These are phyloP conservation scores for Penicillium samsonianum DNA, from an alignment of 495 filamentous ascomycete species.

Conservation along the genomic window DNA sequence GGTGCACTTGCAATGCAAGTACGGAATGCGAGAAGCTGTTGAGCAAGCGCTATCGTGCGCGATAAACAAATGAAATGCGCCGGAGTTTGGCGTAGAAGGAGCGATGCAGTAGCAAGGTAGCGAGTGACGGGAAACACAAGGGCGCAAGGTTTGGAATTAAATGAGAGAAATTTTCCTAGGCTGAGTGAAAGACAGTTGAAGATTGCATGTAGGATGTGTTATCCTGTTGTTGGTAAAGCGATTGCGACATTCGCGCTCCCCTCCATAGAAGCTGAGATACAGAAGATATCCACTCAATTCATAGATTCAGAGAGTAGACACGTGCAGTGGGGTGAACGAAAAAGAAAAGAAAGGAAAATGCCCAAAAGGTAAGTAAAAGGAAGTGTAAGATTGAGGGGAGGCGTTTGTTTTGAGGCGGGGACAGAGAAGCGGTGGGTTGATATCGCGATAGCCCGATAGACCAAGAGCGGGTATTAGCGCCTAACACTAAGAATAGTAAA, in stretches of 20 bases:
- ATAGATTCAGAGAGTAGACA: constrained; percentile 9
- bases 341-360: constrained; percentile 5
- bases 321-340: background rate
- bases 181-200: constrained; percentile 15
- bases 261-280: constrained; percentile 23
- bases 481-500: constrained; percentile 11
- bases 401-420: constrained; percentile 31
- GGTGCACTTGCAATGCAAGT: constrained; percentile 19
- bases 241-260: constrained; percentile 21
- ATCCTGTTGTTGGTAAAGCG: constrained; percentile 12
- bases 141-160: constrained; percentile 9
- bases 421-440: constrained; percentile 28
- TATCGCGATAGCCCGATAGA: constrained; percentile 30
- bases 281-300: constrained; percentile 8
- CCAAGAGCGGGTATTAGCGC: constrained; percentile 25
- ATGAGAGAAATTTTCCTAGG: constrained; percentile 10
- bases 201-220: constrained; percentile 13
- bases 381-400: constrained; percentile 14
- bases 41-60: constrained; percentile 5
- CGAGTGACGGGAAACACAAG: constrained; percentile 11
- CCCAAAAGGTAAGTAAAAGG: constrained; percentile 7
- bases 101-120: background rate
- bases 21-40: background rate
- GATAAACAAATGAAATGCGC: constrained; percentile 13
- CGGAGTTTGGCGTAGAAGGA: constrained; percentile 2